Percentiles rank a stretch among this genome's conserved stretches.
phyloP scores from a whole-genome alignment of 805 yeast genomes.

The Zygoascus flipseniorum region DNA sequence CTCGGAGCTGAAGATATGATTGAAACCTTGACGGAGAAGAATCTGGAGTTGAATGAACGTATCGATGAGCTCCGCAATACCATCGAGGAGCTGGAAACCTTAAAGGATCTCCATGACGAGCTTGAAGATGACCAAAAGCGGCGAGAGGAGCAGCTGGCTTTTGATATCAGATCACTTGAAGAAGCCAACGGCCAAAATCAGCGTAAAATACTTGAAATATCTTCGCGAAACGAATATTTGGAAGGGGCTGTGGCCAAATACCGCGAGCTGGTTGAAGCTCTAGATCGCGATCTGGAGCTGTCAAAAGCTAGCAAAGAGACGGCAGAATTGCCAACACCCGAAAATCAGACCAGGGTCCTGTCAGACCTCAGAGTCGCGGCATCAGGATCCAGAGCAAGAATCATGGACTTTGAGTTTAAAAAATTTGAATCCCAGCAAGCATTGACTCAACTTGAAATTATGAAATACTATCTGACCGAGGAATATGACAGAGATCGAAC shows the following conservation, averaged over 20 bases:
- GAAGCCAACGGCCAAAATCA: slow-evolving; percentile 11
- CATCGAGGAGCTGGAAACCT: slow-evolving; percentile 43
- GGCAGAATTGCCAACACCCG: neutral
- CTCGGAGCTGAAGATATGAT: slow-evolving; percentile 30
- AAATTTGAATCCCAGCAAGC: slow-evolving; percentile 21
- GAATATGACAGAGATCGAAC: slow-evolving; percentile 12
- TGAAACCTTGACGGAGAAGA: slow-evolving; percentile 32
- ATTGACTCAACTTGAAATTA: slow-evolving; percentile 20
- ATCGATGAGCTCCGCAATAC: slow-evolving; percentile 33
- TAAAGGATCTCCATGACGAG: slow-evolving; percentile 45
- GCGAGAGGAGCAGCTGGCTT: slow-evolving; percentile 36
- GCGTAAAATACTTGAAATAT: slow-evolving; percentile 19
- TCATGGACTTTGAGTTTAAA: slow-evolving; percentile 21
- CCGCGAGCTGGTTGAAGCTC: slow-evolving; percentile 21
- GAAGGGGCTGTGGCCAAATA: slow-evolving; percentile 27
- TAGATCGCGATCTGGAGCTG: slow-evolving; percentile 21
- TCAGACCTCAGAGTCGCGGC: slow-evolving; percentile 12
- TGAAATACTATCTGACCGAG: slow-evolving; percentile 17
- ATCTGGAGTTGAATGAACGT: slow-evolving; percentile 29
- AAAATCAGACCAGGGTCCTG: neutral
- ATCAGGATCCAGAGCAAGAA: slow-evolving; percentile 18
- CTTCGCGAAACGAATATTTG: slow-evolving; percentile 26
- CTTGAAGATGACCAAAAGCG: slow-evolving; percentile 39
- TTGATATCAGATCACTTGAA: slow-evolving; percentile 29
- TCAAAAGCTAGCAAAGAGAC: slow-evolving; percentile 10